Evolutionary conservation across 108 stramenopile species (phyloP).

Genomic region (Stephanodiscus triporus): DNA sequence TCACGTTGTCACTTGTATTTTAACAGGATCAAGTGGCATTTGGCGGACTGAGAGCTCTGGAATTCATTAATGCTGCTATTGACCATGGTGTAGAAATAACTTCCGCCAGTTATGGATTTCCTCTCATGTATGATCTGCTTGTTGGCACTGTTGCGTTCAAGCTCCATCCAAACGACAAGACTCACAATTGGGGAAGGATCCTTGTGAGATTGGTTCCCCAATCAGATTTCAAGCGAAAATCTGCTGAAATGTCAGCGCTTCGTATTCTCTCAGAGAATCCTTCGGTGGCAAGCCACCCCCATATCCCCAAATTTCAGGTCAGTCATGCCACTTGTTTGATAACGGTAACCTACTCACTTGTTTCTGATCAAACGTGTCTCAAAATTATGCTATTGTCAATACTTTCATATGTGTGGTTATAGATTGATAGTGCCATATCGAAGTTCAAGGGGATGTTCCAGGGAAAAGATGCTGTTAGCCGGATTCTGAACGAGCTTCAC

Average conservation of each 20-base stretch:
- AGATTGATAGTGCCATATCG: constrained; percentile 89
- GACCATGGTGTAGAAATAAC: constrained; percentile 87
- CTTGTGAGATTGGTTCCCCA: constrained; percentile 90
- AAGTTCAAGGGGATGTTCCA: constrained; percentile 95
- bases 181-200: constrained; percentile 93
- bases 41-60: constrained; percentile 86
- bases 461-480: constrained; percentile 92
- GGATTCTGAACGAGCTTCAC: constrained; percentile 77
- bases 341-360: not conserved
- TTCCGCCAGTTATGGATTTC: constrained; percentile 93
- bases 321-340: not conserved
- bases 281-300: constrained; percentile 77
- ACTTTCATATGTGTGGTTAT: not conserved
- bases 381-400: not conserved
- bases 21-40: constrained; percentile 81
- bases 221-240: constrained; percentile 83
- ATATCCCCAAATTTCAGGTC: constrained; percentile 93
- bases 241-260: constrained; percentile 92
- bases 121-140: constrained; percentile 94
- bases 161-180: constrained; percentile 91
- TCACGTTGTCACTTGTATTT: not conserved
- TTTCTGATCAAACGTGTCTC: not conserved
- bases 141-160: constrained; percentile 92
- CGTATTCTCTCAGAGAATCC: constrained; percentile 93
- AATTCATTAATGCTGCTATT: constrained; percentile 85